Evolutionary conservation across 169 alveolate species (phyloP).

Genomic region (Plasmodium relictum): DNA sequence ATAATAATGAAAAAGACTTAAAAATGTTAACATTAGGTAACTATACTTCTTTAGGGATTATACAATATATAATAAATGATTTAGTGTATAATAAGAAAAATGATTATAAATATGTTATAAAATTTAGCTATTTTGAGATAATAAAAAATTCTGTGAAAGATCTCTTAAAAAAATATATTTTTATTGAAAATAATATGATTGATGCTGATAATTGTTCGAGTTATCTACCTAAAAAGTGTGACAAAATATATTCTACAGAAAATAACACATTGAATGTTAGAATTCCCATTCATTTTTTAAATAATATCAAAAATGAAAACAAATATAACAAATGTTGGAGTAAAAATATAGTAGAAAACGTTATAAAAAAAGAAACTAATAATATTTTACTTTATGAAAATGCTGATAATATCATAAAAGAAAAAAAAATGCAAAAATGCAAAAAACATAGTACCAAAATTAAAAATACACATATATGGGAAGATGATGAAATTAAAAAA

Average conservation of each 20-base stretch:
- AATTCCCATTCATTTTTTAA: background rate
- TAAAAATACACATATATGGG: conserved; percentile 15
- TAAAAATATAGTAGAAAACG: background rate
- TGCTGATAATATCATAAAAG: conserved; percentile 10
- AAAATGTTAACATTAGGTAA: conserved; percentile 30
- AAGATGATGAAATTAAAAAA: conserved; percentile 11
- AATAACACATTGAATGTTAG: background rate
- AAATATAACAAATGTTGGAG: background rate
- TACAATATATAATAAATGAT: conserved; percentile 28
- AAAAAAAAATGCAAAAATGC: conserved; percentile 2
- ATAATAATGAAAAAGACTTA: conserved; percentile 22
- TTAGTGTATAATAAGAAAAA: background rate
- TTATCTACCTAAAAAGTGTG: background rate
- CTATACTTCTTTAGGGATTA: conserved; percentile 31
- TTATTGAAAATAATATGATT: conserved; percentile 17
- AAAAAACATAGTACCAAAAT: background rate
- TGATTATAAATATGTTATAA: conserved; percentile 15
- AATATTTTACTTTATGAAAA: background rate
- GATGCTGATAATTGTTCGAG: background rate
- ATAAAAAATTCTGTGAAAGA: conserved; percentile 20
- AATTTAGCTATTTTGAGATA: conserved; percentile 34
- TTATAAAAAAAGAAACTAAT: background rate
- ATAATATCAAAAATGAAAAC: background rate
- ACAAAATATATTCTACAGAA: background rate
- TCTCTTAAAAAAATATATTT: conserved; percentile 15